These are phyloP conservation scores for Leccinum uliginosum DNA, from an alignment of 768 basidiomycete genomes.

Conservation along the genomic window DNA sequence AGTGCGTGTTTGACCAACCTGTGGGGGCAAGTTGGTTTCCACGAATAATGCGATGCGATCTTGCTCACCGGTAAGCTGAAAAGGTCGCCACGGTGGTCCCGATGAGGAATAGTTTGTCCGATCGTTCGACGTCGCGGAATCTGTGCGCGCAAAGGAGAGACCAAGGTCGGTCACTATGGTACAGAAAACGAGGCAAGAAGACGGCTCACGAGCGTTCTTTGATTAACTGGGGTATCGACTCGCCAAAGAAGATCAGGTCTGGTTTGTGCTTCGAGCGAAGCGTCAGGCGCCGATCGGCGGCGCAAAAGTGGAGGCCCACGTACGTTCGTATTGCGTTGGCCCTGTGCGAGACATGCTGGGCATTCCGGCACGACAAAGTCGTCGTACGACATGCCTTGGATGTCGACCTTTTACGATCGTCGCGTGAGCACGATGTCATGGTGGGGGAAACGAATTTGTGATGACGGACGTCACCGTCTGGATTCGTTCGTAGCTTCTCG, in stretches of 20 bases:
- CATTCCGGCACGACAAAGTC: conserved; percentile 82
- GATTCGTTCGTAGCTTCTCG: conserved; percentile 72
- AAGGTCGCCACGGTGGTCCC: conserved; percentile 94
- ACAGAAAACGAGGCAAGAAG: background rate
- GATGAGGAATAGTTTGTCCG: conserved; percentile 70
- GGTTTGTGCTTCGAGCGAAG: conserved; percentile 58
- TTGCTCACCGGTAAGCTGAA: conserved; percentile 73
- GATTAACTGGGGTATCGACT: conserved; percentile 66
- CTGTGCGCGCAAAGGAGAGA: conserved; percentile 30
- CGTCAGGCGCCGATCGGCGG: conserved; percentile 20
- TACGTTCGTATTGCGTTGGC: conserved; percentile 59
- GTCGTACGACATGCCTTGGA: conserved; percentile 73
- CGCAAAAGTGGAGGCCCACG: background rate
- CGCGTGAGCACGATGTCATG: background rate
- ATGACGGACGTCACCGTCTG: conserved; percentile 81
- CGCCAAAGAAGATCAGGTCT: conserved; percentile 84
- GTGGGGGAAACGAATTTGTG: background rate
- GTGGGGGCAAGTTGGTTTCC: background rate
- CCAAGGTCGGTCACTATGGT: background rate
- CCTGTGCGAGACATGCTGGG: conserved; percentile 56
- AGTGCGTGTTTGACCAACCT: conserved; percentile 80
- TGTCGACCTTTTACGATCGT: conserved; percentile 58
- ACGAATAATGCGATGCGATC: background rate
- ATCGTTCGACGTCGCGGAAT: conserved; percentile 50
- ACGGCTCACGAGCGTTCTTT: conserved; percentile 68